These are phyloP conservation scores for Trypanosoma lewisi DNA, from an alignment of 208 protist species.

Conservation along the genomic window DNA sequence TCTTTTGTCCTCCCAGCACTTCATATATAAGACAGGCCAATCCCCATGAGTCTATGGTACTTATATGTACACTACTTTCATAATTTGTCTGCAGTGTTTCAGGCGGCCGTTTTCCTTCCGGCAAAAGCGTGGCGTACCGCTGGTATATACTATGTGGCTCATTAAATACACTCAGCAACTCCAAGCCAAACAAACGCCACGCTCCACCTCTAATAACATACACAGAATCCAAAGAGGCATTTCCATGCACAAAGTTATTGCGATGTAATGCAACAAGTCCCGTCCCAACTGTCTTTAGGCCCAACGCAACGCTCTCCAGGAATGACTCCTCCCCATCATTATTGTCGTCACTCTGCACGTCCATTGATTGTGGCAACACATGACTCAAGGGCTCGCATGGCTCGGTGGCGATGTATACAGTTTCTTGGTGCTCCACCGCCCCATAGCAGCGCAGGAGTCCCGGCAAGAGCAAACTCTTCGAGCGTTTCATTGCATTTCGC, in stretches of 20 bases:
- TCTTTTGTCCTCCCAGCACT: constrained; percentile 37
- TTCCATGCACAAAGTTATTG: constrained; percentile 79
- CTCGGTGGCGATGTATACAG: constrained; percentile 84
- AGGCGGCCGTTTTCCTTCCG: constrained; percentile 40
- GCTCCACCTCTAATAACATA: constrained; percentile 62
- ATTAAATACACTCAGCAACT: constrained; percentile 43
- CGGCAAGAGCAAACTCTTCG: constrained; percentile 75
- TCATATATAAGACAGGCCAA: constrained; percentile 78
- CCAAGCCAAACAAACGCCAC: constrained; percentile 83
- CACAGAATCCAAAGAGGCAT: constrained; percentile 61
- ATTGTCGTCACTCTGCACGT: constrained; percentile 13
- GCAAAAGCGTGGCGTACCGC: constrained; percentile 27
- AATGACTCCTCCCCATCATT: constrained; percentile 23
- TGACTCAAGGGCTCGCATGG: constrained; percentile 50
- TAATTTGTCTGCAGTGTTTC: constrained; percentile 20
- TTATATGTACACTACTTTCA: constrained; percentile 12
- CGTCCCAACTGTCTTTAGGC: constrained; percentile 44
- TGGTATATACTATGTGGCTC: constrained; percentile 26
- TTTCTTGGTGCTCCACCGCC: constrained; percentile 63
- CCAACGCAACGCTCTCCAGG: constrained; percentile 57
- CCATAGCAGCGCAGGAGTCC: constrained; percentile 74
- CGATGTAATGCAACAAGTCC: constrained; percentile 68
- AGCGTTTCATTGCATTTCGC: constrained; percentile 59
- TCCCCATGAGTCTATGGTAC: constrained; percentile 75
- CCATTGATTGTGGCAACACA: constrained; percentile 22